Evolutionary conservation across 2,329 filamentous ascomycete species (phyloP).

Genomic region (Paecilomyces sp.): DNA sequence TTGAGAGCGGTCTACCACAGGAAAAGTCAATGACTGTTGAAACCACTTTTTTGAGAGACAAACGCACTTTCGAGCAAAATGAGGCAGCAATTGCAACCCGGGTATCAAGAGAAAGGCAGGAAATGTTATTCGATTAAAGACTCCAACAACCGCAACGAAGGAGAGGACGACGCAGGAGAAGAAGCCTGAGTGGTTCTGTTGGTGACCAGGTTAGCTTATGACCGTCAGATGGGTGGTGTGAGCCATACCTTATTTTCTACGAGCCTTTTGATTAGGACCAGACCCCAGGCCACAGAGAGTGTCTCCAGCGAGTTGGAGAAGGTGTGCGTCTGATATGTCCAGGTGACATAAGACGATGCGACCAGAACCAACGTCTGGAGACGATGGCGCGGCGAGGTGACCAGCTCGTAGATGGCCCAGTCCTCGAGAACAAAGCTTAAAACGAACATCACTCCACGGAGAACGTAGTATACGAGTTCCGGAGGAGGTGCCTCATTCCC

Average conservation of each 20-base stretch:
- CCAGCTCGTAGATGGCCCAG: conserved; percentile 91
- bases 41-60: conserved; percentile 2
- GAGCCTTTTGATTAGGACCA: conserved; percentile 86
- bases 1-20: conserved; percentile 48
- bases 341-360: conserved; percentile 95
- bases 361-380: conserved; percentile 73
- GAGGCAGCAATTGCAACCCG: conserved; percentile 71
- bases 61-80: conserved; percentile 72
- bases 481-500: conserved; percentile 68
- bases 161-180: conserved; percentile 72
- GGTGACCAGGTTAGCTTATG: conserved; percentile 8
- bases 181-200: conserved; percentile 54
- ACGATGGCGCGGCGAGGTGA: conserved; percentile 65
- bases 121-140: conserved; percentile 97
- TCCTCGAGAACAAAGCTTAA: conserved; percentile 95
- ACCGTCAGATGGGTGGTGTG: background rate
- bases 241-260: conserved; percentile 61
- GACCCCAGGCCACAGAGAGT: conserved; percentile 81
- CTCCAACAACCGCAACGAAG: conserved; percentile 72
- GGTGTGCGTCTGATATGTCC: conserved; percentile 97
- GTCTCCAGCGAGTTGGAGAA: conserved; percentile 98
- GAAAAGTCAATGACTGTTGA: background rate
- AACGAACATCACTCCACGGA: conserved; percentile 86
- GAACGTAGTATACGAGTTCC: conserved; percentile 79
- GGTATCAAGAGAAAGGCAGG: conserved; percentile 87